phyloP scores from a whole-genome alignment of 306 rosid genomes.

The Corylus heterophylla region DNA sequence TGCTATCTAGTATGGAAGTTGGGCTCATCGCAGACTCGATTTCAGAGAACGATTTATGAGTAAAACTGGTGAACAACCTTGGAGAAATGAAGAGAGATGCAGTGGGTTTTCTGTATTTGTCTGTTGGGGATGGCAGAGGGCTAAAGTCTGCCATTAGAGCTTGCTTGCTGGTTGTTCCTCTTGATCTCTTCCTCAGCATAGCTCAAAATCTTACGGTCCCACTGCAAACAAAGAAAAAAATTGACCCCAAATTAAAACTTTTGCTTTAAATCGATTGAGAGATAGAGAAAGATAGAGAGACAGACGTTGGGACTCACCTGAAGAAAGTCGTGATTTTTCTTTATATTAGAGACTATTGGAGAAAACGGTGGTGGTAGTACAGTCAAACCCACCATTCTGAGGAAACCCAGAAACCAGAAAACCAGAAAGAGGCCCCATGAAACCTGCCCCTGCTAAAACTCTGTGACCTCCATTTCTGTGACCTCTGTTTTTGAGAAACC shows the following conservation, averaged over 20 bases:
- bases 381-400: conserved; percentile 26
- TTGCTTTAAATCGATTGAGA: background rate
- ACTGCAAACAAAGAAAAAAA: conserved; percentile 26
- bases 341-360: conserved; percentile 1
- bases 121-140: conserved; percentile 44
- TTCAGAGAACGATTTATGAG: conserved; percentile 50
- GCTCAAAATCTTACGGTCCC: conserved; percentile 26
- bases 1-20: conserved; percentile 75
- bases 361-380: conserved; percentile 17
- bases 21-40: conserved; percentile 70
- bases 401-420: conserved; percentile 34
- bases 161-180: conserved; percentile 25
- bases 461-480: background rate
- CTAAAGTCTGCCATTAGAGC: conserved; percentile 59
- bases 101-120: conserved; percentile 36
- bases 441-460: conserved; percentile 8
- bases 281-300: conserved; percentile 2
- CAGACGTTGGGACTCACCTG: conserved; percentile 25
- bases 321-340: conserved; percentile 18
- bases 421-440: conserved; percentile 33
- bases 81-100: conserved; percentile 63
- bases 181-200: conserved; percentile 31
- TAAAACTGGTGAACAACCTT: conserved; percentile 53
- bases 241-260: conserved; percentile 1
- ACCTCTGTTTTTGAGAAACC: background rate